Evolutionary conservation across 177 flowering plant genomes (phyloP).

Genomic region (Vitis hybrid): DNA sequence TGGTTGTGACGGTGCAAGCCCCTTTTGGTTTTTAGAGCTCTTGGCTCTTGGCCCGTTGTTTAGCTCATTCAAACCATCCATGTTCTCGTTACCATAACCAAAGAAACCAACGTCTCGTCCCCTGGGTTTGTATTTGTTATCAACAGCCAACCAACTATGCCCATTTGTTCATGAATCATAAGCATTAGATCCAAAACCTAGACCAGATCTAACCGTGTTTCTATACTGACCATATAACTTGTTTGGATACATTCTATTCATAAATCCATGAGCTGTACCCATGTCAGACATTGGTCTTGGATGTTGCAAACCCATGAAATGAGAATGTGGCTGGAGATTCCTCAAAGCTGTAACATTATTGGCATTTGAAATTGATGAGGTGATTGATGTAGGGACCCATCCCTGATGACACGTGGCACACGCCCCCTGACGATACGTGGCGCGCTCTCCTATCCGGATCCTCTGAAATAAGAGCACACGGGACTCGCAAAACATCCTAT

Average conservation of each 20-base stretch:
- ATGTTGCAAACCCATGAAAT: slow-evolving; percentile 36
- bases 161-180: slow-evolving; percentile 34
- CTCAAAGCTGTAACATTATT: slow-evolving; percentile 16
- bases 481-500: too few relatives aligned
- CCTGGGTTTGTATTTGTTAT: slow-evolving; percentile 35
- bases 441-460: too few relatives aligned
- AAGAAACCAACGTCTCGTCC: slow-evolving; percentile 28
- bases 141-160: slow-evolving; percentile 31
- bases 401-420: too few relatives aligned
- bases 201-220: slow-evolving; percentile 29
- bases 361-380: slow-evolving; percentile 11
- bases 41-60: slow-evolving; percentile 48
- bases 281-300: slow-evolving; percentile 31
- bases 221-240: slow-evolving; percentile 42
- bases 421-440: too few relatives aligned
- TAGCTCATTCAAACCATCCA: slow-evolving; percentile 44
- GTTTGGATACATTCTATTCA: slow-evolving; percentile 38
- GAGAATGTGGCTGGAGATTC: slow-evolving; percentile 28
- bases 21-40: slow-evolving; percentile 30
- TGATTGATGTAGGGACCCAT: background rate
- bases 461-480: too few relatives aligned
- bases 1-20: slow-evolving; percentile 16
- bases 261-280: slow-evolving; percentile 31
- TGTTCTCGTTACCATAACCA: slow-evolving; percentile 33
- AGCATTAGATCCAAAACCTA: slow-evolving; percentile 31